Percentiles rank a stretch among this genome's conserved stretches.
phyloP scores from a whole-genome alignment of 2,329 filamentous ascomycete species.

The Talaromyces sp. region DNA sequence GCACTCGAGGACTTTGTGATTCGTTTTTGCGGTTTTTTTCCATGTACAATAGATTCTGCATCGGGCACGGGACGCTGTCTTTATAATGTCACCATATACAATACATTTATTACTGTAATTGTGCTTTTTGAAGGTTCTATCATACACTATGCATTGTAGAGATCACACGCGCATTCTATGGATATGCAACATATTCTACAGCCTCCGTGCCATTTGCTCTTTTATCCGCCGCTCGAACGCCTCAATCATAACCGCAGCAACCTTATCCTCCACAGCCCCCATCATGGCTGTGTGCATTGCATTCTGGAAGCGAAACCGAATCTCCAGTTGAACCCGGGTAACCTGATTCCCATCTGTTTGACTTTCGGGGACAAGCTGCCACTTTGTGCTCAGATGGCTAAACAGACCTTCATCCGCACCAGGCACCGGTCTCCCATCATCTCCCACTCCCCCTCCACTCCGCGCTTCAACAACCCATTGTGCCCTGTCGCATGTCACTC shows the following conservation, averaged over 20 bases:
- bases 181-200: neutral
- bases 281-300: constrained; percentile 83
- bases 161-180: neutral
- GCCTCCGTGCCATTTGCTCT: constrained; percentile 31
- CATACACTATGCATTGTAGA: neutral
- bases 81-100: neutral
- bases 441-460: constrained; percentile 34
- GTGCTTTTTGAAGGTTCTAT: neutral
- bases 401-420: constrained; percentile 44
- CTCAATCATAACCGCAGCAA: constrained; percentile 83
- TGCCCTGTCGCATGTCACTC: constrained; percentile 70
- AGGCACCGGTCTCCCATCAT: constrained; percentile 59
- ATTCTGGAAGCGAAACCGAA: constrained; percentile 81
- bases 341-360: constrained; percentile 29
- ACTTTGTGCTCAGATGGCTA: constrained; percentile 39
- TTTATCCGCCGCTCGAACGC: constrained; percentile 82
- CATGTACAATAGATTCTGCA: constrained; percentile 13
- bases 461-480: constrained; percentile 65
- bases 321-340: constrained; percentile 69
- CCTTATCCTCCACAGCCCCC: constrained; percentile 72
- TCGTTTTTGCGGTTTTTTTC: constrained; percentile 7
- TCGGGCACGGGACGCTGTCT: constrained; percentile 7
- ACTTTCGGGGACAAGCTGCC: constrained; percentile 36
- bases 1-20: constrained; percentile 4
- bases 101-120: neutral